Evolutionary conservation across 176 grass and related monocot species (phyloP), one percentile per base, ranked within the genome.

Genomic region (Areca catechu): DNA sequence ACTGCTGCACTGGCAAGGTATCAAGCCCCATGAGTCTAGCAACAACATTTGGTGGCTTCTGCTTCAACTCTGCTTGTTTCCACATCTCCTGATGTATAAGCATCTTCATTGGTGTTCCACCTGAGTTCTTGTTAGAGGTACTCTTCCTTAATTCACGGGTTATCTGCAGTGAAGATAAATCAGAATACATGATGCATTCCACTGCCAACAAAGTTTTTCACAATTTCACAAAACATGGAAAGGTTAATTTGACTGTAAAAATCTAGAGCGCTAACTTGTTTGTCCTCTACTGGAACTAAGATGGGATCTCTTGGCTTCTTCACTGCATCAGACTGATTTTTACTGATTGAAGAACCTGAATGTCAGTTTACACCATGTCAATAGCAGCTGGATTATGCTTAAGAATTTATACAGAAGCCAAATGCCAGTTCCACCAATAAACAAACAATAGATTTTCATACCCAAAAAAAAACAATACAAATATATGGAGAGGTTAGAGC

Each of bases 1-100:
- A 79, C 18, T 76, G 81, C 30, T 73, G 78, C 49, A 34, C 22
- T 3, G 87, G 81, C 30, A 76, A 50, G 19, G 79, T 70, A 67
- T 85, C 77, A 9, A 98, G 84, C 22, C 93, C 93, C 93, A 98
- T 98, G 66, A 98, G 61, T 78, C 70, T 83, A 22, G 93, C 93
- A 34, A 98, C 72, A 54, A 85, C 87, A 83, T 80, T 92, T 54
- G 80, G 63, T 4, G 87, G 73, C 57, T 85, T 80, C 10, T 83
- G 78, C 15, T 84, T 80, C 15, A 69, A 71, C 14, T 52, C 16
- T 49, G 70, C 76, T 77, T 88, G 78, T 80, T 70, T 81, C 84
- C 78, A 83, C 87, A 98, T 98, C 66, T 92, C 93, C 76, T 83
- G 75, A 70, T 85, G 84, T 55, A 98, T 88, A 28, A 89, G 83